phyloP scores from a whole-genome alignment of 1,139 yeast genomes.

The Waltiozyma sp. region DNA sequence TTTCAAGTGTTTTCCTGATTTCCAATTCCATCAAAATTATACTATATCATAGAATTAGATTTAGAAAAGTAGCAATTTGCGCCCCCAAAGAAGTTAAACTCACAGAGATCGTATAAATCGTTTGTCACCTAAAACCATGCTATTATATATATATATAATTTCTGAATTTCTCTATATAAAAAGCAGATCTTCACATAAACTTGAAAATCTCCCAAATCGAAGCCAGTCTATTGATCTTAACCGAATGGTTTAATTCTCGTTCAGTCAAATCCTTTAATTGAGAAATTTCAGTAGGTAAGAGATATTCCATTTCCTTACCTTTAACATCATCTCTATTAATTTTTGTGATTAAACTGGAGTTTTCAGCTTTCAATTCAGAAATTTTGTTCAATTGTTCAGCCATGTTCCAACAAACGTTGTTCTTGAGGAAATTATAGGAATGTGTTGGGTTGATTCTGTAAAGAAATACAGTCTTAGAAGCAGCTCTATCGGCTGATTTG shows the following conservation, averaged over 20 bases:
- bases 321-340: conserved; percentile 84
- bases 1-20: too few species aligned
- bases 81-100: too few species aligned
- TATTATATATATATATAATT: too few species aligned
- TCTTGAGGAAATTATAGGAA: conserved; percentile 37
- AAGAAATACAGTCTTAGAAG: conserved; percentile 75
- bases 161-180: too few species aligned
- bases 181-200: conserved; percentile 19
- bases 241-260: conserved; percentile 42
- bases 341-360: conserved; percentile 62
- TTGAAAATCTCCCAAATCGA: conserved; percentile 42
- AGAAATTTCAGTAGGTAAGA: conserved; percentile 64
- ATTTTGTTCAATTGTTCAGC: conserved; percentile 50
- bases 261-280: conserved; percentile 54
- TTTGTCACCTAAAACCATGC: too few species aligned
- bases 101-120: too few species aligned
- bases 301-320: conserved; percentile 66
- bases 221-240: conserved; percentile 43
- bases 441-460: conserved; percentile 59
- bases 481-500: conserved; percentile 83
- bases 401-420: conserved; percentile 56
- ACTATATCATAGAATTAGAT: too few species aligned
- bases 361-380: conserved; percentile 45
- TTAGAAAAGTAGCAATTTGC: too few species aligned
- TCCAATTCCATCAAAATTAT: too few species aligned